Percentiles rank a stretch among this genome's conserved stretches.
phyloP scores from a whole-genome alignment of 306 rosid genomes.

The Elaeagnus macrophylla region DNA sequence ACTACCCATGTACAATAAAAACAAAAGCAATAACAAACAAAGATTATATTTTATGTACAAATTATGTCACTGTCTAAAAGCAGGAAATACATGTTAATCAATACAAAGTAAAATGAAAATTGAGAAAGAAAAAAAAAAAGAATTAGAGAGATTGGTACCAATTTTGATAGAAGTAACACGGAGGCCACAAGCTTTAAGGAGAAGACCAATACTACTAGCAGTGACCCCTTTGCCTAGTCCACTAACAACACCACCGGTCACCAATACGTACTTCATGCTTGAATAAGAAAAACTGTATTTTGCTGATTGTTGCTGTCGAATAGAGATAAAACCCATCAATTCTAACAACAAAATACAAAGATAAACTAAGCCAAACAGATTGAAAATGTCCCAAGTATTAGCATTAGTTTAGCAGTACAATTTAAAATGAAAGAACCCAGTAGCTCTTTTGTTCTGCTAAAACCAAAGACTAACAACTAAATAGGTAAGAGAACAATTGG shows the following conservation, averaged over 20 bases:
- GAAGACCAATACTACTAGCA: constrained; percentile 72
- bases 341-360: constrained; percentile 18
- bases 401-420: constrained; percentile 10
- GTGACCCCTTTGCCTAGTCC: constrained; percentile 95
- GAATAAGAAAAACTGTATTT: constrained; percentile 12
- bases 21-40: no score
- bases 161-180: constrained; percentile 81
- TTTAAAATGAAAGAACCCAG: constrained; percentile 25
- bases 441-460: constrained; percentile 32
- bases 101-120: background rate
- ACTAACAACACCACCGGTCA: constrained; percentile 92
- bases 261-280: constrained; percentile 75
- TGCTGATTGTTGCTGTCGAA: constrained; percentile 32
- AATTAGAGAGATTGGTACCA: constrained; percentile 36
- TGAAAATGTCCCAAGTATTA: constrained; percentile 11
- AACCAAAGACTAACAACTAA: constrained; percentile 33
- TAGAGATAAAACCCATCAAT: constrained; percentile 31
- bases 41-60: no score
- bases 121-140: background rate
- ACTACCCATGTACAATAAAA: no score
- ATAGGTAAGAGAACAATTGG: background rate
- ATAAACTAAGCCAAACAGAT: constrained; percentile 15
- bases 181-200: constrained; percentile 79
- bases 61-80: no score
- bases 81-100: background rate